Evolutionary conservation across 805 yeast genomes (phyloP).

Genomic region (Zygoascus bituminiphila): DNA sequence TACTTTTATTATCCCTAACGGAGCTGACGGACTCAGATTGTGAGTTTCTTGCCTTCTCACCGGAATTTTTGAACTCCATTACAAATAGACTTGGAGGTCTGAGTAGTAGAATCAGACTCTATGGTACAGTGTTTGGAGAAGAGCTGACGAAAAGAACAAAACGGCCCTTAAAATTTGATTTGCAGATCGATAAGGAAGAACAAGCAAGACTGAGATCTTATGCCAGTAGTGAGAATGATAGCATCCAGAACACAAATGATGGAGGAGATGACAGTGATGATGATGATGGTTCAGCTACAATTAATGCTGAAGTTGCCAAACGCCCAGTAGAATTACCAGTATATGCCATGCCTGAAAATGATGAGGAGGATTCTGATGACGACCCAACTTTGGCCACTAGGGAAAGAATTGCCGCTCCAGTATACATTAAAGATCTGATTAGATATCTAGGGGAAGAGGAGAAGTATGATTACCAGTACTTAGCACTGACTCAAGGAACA

Average conservation of each 20-base stretch:
- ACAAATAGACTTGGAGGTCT: constrained; percentile 15
- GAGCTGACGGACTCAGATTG: constrained; percentile 6
- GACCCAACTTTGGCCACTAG: constrained; percentile 37
- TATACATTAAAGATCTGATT: constrained; percentile 67
- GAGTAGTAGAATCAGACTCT: constrained; percentile 16
- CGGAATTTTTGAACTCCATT: constrained; percentile 19
- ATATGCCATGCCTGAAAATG: constrained; percentile 24
- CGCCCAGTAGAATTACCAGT: constrained; percentile 15
- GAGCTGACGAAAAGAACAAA: constrained; percentile 19
- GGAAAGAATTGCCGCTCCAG: constrained; percentile 39
- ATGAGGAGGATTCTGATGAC: constrained; percentile 40
- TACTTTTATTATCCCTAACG: constrained; percentile 31
- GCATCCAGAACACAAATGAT: not conserved
- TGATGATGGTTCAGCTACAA: constrained; percentile 25
- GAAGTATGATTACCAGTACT: constrained; percentile 41
- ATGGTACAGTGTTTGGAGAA: constrained; percentile 19
- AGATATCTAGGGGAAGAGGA: constrained; percentile 42
- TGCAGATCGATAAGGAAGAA: constrained; percentile 11
- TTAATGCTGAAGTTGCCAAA: not conserved
- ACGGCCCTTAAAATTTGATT: constrained; percentile 24
- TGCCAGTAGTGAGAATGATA: not conserved
- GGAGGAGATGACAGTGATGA: constrained; percentile 20
- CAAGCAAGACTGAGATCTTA: constrained; percentile 7
- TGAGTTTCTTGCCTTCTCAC: constrained; percentile 1
- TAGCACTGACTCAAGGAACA: constrained; percentile 47